phyloP scores from a whole-genome alignment of 2,329 filamentous ascomycete genomes.

The Elsinoe perseae region DNA sequence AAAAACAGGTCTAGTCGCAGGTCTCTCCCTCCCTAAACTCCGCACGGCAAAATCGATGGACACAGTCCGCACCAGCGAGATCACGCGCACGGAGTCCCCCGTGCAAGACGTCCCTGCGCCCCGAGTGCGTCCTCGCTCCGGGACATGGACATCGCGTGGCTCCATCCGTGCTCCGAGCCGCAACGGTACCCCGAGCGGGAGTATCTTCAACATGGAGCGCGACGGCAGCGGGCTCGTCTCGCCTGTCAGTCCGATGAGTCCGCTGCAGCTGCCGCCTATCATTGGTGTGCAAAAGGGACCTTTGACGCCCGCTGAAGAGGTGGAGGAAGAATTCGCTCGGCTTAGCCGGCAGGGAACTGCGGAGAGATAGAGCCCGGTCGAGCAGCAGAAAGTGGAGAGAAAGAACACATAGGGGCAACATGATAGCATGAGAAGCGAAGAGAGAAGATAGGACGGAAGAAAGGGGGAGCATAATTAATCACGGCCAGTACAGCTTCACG shows the following conservation, averaged over 20 bases:
- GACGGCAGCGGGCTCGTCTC: not conserved
- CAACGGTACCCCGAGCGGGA: slow-evolving; percentile 19
- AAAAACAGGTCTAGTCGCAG: not conserved
- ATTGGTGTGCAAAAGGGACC: slow-evolving; percentile 10
- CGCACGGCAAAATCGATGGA: slow-evolving; percentile 23
- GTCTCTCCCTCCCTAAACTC: slow-evolving; percentile 14
- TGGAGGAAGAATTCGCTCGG: slow-evolving; percentile 20
- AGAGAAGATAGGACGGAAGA: not conserved
- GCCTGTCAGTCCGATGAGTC: slow-evolving; percentile 17
- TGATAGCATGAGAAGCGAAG: too few species aligned
- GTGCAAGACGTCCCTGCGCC: slow-evolving; percentile 28
- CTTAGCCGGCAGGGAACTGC: not conserved
- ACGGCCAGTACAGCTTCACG: slow-evolving; percentile 12
- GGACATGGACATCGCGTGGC: slow-evolving; percentile 24
- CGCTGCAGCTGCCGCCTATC: slow-evolving; percentile 12
- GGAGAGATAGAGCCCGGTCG: not conserved
- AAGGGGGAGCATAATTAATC: slow-evolving; percentile 5
- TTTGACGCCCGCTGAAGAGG: slow-evolving; percentile 22
- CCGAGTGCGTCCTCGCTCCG: slow-evolving; percentile 28
- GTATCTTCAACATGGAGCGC: slow-evolving; percentile 6
- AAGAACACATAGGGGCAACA: too few species aligned
- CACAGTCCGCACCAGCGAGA: slow-evolving; percentile 25
- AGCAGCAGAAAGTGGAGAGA: too few species aligned
- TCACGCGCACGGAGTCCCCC: slow-evolving; percentile 28
- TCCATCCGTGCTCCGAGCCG: slow-evolving; percentile 18